Evolutionary conservation across 495 filamentous ascomycete genomes (phyloP), one percentile per base, ranked within the genome.

Genomic region (Penicillium odoratum): DNA sequence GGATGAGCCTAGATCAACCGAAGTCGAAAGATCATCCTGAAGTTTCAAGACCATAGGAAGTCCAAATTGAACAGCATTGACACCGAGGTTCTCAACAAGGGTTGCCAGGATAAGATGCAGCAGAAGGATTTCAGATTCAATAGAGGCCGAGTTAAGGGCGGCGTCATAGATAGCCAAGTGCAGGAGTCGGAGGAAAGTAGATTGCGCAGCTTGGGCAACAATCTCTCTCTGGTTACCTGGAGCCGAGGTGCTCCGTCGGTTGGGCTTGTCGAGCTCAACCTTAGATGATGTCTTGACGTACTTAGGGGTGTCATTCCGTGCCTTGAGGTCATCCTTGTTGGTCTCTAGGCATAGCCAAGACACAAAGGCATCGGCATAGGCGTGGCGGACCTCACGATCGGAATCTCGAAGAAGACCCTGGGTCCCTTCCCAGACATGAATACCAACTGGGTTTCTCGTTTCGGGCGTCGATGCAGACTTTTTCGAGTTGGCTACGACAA

Each of bases 111-210:
- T 74, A 9, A 92, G 76, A 61, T 96, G 89, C 15, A 93, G 77
- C 11, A 94, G 71, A 42, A 89, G 74, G 15, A 94, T 77, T 55
- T 96, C 92, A 1, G 82, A 74, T 54, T 90, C 86, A 36, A 80
- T 84, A 26, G 87, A 80, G 13, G 88, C 81, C 53, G 75, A 83
- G 57, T 93, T 87, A 13, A 91, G 72, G 26, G 88, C 90, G 60
- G 87, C 87, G 61, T 97, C 93, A 67, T 94, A 96, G 28, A 94
- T 83, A 43, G 90, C 86, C 33, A 97, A 78, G 71, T 96, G 91
- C 9, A 97, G 74, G n/a, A 94, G 77, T 62, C 89, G 85, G 25
- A 97, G 77, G 68, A 93, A 96, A 28, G 83, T 87, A 10, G 85
- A 87, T 51, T 82, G 80, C 8, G 78, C 74, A 8, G 74, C 67